phyloP scores from a whole-genome alignment of 2,329 filamentous ascomycete species.

The Emydomyces testavorans region DNA sequence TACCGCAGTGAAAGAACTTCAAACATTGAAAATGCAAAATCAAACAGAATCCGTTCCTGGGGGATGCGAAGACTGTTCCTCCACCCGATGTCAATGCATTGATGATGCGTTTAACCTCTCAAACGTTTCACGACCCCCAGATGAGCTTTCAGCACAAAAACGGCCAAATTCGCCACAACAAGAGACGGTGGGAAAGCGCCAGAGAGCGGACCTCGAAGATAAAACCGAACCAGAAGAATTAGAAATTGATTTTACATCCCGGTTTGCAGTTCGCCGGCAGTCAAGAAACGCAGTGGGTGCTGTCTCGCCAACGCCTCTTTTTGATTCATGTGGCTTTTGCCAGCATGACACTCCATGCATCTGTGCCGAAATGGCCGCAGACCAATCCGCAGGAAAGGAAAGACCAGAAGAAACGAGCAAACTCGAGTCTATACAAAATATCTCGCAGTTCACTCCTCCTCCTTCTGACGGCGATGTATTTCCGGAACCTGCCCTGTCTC shows the following conservation, averaged over 20 bases:
- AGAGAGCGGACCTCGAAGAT: conserved; percentile 40
- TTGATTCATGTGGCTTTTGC: conserved; percentile 72
- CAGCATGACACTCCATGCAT: conserved; percentile 71
- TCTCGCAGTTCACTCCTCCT: conserved; percentile 42
- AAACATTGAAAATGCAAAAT: conserved; percentile 16
- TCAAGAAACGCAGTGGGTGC: conserved; percentile 20
- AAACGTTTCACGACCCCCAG: conserved; percentile 30
- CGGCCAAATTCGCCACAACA: conserved; percentile 27
- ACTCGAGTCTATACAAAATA: conserved; percentile 37
- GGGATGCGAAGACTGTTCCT: conserved; percentile 56
- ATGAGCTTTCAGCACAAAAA: conserved; percentile 25
- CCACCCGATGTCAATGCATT: conserved; percentile 52
- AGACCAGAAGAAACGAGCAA: conserved; percentile 35
- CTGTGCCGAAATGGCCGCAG: conserved; percentile 55
- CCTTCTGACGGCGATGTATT: conserved; percentile 48
- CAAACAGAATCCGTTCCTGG: conserved; percentile 33
- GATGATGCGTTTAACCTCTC: conserved; percentile 43
- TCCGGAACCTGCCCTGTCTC: conserved; percentile 35
- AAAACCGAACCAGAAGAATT: conserved; percentile 40
- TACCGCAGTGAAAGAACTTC: conserved; percentile 30
- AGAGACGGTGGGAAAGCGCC: conserved; percentile 40
- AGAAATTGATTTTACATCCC: conserved; percentile 64
- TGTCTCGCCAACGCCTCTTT: conserved; percentile 35
- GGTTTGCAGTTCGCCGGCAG: conserved; percentile 44
- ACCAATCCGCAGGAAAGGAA: conserved; percentile 32